A percentile compares a stretch with the other conserved stretches of the same genome.
Conservation (phyloP, 495 filamentous ascomycete species). For the Tuber melanosporum region DNA sequence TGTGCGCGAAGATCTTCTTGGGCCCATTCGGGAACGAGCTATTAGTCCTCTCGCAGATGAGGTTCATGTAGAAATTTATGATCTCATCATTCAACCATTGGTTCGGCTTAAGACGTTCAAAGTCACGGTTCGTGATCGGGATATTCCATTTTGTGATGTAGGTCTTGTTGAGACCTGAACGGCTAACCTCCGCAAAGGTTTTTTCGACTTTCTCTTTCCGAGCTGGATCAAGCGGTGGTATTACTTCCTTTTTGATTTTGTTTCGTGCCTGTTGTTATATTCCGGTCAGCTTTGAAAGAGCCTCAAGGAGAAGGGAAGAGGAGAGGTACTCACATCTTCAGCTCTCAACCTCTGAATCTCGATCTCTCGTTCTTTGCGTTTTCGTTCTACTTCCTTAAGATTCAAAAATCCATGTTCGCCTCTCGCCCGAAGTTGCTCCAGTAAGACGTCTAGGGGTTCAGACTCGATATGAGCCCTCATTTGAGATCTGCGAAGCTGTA, state of each 20-base stretch:
- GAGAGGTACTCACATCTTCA: slow-evolving; percentile 17
- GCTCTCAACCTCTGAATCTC: slow-evolving; percentile 29
- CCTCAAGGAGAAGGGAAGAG: neutral
- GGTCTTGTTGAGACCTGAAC: neutral
- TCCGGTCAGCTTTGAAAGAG: neutral
- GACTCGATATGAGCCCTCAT: slow-evolving; percentile 9
- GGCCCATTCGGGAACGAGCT: slow-evolving; percentile 8
- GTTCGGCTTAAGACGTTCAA: slow-evolving; percentile 7
- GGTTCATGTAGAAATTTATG: slow-evolving; percentile 36
- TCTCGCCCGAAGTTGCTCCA: slow-evolving; percentile 24
- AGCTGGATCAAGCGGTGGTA: slow-evolving; percentile 17
- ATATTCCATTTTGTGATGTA: slow-evolving; percentile 24
- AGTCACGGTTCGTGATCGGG: slow-evolving; percentile 14
- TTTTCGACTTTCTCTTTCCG: slow-evolving; percentile 7
- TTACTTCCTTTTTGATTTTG: slow-evolving; percentile 22
- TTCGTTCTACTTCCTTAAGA: slow-evolving; percentile 20
- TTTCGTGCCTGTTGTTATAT: slow-evolving; percentile 8
- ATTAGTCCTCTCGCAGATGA: slow-evolving; percentile 29
- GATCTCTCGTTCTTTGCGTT: slow-evolving; percentile 18
- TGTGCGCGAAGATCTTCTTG: slow-evolving; percentile 22
- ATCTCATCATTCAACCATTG: slow-evolving; percentile 39
- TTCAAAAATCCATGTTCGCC: slow-evolving; percentile 23
- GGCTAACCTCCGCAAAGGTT: slow-evolving; percentile 16
- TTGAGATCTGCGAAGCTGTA: neutral
- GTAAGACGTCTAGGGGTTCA: slow-evolving; percentile 19